Evolutionary conservation across 805 yeast species (phyloP).

Genomic region (Kodamaea kaohsiungensis): DNA sequence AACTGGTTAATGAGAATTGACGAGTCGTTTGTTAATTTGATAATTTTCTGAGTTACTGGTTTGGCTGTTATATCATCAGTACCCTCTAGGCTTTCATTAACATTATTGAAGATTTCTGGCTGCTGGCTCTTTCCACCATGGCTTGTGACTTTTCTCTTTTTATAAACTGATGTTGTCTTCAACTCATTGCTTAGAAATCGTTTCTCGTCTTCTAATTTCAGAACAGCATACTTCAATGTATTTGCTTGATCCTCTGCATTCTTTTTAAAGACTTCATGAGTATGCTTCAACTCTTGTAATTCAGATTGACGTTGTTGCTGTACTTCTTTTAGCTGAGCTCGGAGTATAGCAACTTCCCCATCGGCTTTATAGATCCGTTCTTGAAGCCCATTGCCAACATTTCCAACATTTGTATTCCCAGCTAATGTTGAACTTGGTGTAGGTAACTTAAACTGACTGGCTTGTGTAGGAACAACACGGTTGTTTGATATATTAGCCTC

Average conservation of each 20-base stretch:
- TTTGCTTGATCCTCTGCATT: constrained; percentile 32
- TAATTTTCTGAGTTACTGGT: constrained; percentile 16
- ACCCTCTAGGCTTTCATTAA: background rate
- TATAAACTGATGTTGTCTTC: constrained; percentile 23
- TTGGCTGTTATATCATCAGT: background rate
- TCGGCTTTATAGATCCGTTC: constrained; percentile 43
- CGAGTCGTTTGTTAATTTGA: constrained; percentile 34
- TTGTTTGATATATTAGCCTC: constrained; percentile 12
- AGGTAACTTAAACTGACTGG: background rate
- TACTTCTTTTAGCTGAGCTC: constrained; percentile 58
- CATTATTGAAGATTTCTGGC: too few species aligned
- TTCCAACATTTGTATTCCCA: too few species aligned
- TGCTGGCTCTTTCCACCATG: constrained; percentile 12
- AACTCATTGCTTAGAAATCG: constrained; percentile 42
- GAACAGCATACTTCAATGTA: constrained; percentile 31
- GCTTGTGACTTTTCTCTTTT: constrained; percentile 20
- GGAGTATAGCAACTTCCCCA: constrained; percentile 80
- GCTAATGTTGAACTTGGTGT: background rate
- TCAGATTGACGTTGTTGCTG: constrained; percentile 44
- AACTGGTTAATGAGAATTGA: constrained; percentile 34
- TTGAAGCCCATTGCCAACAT: background rate
- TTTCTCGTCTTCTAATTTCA: constrained; percentile 44
- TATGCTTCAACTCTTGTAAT: constrained; percentile 22
- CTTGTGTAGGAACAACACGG: constrained; percentile 13
- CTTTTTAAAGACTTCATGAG: constrained; percentile 16